Evolutionary conservation across 2,329 filamentous ascomycete species (phyloP), one percentile per base, ranked within the genome.

Genomic region (Pseudocercospora fijiensis): DNA sequence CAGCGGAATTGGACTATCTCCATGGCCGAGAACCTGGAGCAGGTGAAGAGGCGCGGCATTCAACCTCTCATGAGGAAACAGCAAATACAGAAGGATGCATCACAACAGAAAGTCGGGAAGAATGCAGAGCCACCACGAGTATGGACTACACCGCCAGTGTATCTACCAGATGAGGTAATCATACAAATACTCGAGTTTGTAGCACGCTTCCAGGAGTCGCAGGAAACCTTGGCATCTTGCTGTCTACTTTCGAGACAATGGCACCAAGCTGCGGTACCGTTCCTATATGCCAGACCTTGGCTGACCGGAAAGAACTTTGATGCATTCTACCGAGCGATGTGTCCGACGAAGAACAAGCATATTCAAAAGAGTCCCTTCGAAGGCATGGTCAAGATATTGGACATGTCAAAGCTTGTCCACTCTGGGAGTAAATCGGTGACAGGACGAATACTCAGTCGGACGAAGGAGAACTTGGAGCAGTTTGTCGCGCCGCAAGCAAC

Each of bases 401-500:
- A 87, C 69, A 78, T 88, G 74, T 78, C 79, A 10, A 68, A 73
- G 45, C 80, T 88, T 16, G 84, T 87, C 2, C 85, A 88, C 68
- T 83, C 87, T 68, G 83, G 84, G 65, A 83, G 79, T 61, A 86
- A 84, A 67, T 84, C 83, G 57, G 74, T 81, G 9, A 88, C 85
- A 0, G 83, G 85, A 20, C 80, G 85, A 30, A 73, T 88, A 7
- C 76, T 88, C 2, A 80, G 83, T 24, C 77, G 84, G 57, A 81
- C 84, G 0, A 86, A 84, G 65, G 73, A 75, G 5, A 80, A 77
- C 1, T 71, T 88, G 18, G 77, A 83, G 65, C 73, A 76, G n/a
- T 87, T 88, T 70, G 73, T 82, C 53, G 85, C 86, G 0, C 86
- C 86, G 0, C 83, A 84, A 64, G 79, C 83, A 4, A 83, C 82